These are phyloP conservation scores for Schizophyllum commune DNA, from an alignment of 1,284 basidiomycete genomes.

Conservation along the genomic window DNA sequence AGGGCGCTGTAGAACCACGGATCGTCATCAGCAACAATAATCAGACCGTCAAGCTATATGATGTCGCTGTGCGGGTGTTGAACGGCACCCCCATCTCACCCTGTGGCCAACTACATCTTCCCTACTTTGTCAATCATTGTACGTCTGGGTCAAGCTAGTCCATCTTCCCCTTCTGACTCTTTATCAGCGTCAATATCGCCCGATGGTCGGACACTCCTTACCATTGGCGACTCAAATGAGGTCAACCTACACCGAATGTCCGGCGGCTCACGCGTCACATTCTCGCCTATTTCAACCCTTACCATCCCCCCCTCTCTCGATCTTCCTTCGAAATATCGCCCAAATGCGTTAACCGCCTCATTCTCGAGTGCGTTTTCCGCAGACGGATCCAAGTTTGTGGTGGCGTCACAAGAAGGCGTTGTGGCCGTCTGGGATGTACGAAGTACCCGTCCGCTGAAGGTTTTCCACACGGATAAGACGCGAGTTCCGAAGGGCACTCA, in stretches of 20 bases:
- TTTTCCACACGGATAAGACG: constrained; percentile 49
- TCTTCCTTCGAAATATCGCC: constrained; percentile 31
- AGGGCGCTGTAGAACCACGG: constrained; percentile 61
- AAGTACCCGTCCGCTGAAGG: constrained; percentile 59
- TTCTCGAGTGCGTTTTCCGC: constrained; percentile 80
- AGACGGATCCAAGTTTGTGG: constrained; percentile 77
- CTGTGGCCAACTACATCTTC: constrained; percentile 1
- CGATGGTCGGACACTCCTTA: constrained; percentile 75
- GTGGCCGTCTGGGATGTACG: constrained; percentile 77
- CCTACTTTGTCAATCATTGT: constrained; percentile 11
- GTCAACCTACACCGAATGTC: constrained; percentile 69
- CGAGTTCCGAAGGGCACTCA: constrained; percentile 1
- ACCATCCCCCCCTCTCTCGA: constrained; percentile 46
- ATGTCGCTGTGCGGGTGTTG: constrained; percentile 42
- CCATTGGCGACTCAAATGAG: constrained; percentile 80
- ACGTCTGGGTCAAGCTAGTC: constrained; percentile 9
- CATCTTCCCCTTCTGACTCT: constrained; percentile 8
- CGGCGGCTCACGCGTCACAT: constrained; percentile 48
- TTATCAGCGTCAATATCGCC: constrained; percentile 72
- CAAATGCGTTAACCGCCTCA: constrained; percentile 40
- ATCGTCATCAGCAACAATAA: constrained; percentile 83
- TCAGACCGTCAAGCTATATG: constrained; percentile 67
- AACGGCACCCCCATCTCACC: neutral
- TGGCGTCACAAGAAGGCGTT: constrained; percentile 80
- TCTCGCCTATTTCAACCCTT: constrained; percentile 48